These are phyloP conservation scores for Candida gorgasii DNA, from an alignment of 805 yeast species.

Conservation along the genomic window DNA sequence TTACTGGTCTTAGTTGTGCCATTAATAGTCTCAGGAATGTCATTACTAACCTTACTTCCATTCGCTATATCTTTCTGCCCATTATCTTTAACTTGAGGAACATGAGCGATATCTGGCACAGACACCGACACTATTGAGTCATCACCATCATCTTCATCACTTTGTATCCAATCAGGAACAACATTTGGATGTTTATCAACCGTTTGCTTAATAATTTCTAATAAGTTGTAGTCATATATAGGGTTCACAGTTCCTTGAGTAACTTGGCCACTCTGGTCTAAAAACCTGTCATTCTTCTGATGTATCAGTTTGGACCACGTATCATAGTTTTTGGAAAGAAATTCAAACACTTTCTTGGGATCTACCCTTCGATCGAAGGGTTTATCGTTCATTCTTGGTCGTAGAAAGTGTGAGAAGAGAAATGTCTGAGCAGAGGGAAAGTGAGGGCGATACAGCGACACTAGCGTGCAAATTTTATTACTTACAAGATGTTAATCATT, in stretches of 20 bases:
- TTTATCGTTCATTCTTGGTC: constrained; percentile 6
- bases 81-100: not conserved
- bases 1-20: not conserved
- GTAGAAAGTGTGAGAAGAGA: too few relatives aligned
- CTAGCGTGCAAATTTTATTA: not conserved
- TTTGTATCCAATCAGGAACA: constrained; percentile 7
- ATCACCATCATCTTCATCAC: not conserved
- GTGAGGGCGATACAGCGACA: too few relatives aligned
- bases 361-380: constrained; percentile 10
- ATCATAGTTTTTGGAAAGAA: constrained; percentile 38
- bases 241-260: constrained; percentile 14
- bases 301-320: constrained; percentile 38
- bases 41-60: too few relatives aligned
- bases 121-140: not conserved
- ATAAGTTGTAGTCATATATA: constrained; percentile 24
- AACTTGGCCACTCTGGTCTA: constrained; percentile 5
- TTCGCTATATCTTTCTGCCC: not conserved
- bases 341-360: constrained; percentile 27
- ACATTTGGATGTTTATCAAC: constrained; percentile 8
- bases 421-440: too few relatives aligned
- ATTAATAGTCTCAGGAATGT: not conserved
- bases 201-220: constrained; percentile 32
- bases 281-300: constrained; percentile 6
- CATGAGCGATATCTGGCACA: not conserved
- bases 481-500: not conserved